A percentile compares a stretch with the other conserved stretches of the same genome.
Evolutionary conservation across 306 rosid genomes (phyloP).

Genomic region (Sophora flavescens): DNA sequence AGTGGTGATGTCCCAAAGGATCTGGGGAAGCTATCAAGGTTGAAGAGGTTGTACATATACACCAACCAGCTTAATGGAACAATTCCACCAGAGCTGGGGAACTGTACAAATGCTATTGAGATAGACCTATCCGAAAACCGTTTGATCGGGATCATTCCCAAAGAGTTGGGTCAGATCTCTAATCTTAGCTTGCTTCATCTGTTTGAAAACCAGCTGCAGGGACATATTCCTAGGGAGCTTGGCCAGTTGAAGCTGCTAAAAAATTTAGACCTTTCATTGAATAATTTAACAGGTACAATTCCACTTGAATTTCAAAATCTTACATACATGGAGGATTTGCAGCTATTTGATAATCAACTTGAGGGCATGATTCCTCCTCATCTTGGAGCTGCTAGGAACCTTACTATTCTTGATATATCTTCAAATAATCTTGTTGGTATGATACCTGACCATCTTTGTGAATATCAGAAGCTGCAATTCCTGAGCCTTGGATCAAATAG

Average conservation of each 20-base stretch:
- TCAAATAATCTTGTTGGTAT: constrained; percentile 66
- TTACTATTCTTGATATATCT: constrained; percentile 72
- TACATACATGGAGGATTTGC: constrained; percentile 66
- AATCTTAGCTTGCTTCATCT: constrained; percentile 72
- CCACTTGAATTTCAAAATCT: constrained; percentile 75
- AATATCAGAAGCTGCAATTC: constrained; percentile 60
- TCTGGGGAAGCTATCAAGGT: constrained; percentile 60
- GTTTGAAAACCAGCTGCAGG: constrained; percentile 72
- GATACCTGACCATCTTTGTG: constrained; percentile 74
- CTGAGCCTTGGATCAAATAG: constrained; percentile 81
- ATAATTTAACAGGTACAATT: constrained; percentile 72
- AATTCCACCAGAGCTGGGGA: constrained; percentile 70
- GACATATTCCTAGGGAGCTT: constrained; percentile 68
- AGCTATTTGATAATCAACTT: constrained; percentile 76
- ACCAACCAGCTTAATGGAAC: constrained; percentile 80
- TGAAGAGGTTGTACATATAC: constrained; percentile 67
- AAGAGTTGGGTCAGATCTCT: constrained; percentile 64
- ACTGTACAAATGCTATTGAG: constrained; percentile 69
- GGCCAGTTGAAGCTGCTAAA: constrained; percentile 60
- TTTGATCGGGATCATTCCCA: constrained; percentile 67
- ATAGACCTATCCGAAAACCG: constrained; percentile 79
- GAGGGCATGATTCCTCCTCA: constrained; percentile 76
- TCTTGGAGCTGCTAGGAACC: constrained; percentile 65
- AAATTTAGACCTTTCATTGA: constrained; percentile 67
- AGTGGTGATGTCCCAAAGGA: constrained; percentile 64